Conservation (phyloP, 192 early-diverging fungal species). For the Podila epicladia region DNA sequence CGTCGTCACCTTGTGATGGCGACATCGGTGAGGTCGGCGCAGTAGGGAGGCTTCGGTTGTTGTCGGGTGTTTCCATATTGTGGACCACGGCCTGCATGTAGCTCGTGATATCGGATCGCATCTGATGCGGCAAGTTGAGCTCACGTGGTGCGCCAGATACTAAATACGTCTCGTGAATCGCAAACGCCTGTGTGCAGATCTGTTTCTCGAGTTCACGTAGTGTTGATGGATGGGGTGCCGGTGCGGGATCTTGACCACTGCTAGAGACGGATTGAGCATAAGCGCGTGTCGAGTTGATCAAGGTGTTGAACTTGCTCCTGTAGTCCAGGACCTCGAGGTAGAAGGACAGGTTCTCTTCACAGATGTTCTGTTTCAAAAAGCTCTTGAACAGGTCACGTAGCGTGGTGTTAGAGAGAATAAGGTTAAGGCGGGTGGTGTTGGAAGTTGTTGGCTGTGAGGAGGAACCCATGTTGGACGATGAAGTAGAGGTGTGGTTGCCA, state of each 20-base stretch:
- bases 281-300: slow-evolving; percentile 26
- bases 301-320: slow-evolving; percentile 37
- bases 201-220: slow-evolving; percentile 43
- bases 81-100: slow-evolving; percentile 58
- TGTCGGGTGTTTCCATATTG: slow-evolving; percentile 38
- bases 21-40: slow-evolving; percentile 27
- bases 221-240: slow-evolving; percentile 40
- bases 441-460: slow-evolving; percentile 35
- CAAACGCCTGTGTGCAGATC: slow-evolving; percentile 59
- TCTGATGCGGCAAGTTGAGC: slow-evolving; percentile 61
- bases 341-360: slow-evolving; percentile 78
- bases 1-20: not conserved
- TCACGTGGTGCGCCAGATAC: slow-evolving; percentile 55
- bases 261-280: slow-evolving; percentile 16
- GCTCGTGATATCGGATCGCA: slow-evolving; percentile 58
- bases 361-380: slow-evolving; percentile 73
- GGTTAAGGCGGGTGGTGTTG: slow-evolving; percentile 62
- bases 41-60: slow-evolving; percentile 30
- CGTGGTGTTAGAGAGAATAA: slow-evolving; percentile 65
- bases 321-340: slow-evolving; percentile 69
- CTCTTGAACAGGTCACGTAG: slow-evolving; percentile 68
- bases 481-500: not conserved
- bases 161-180: slow-evolving; percentile 62
- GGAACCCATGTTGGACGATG: slow-evolving; percentile 4
- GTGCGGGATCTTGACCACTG: slow-evolving; percentile 23